Evolutionary conservation across 805 yeast species (phyloP), one percentile per base, ranked within the genome.

Genomic region (Kurtzmaniella cleridarum): DNA sequence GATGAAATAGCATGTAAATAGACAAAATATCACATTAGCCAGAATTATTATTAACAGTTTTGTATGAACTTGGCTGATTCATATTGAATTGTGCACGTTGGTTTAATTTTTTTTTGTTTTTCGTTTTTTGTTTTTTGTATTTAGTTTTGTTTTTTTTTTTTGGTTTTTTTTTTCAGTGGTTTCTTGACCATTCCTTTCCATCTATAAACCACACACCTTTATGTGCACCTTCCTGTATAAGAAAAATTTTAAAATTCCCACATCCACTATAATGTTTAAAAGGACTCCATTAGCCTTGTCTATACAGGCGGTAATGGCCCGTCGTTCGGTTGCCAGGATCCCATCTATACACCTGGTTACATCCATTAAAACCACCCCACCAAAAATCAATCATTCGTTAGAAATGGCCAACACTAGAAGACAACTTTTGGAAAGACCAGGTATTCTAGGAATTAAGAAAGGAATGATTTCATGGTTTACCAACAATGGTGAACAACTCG

Each of bases 401-500:
- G 85, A 75, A 46, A 72, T 75, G 35, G 81, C 86, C 27, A 81
- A 87, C 54, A 64, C 69, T 37, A 76, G 97, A 60, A 84, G 81
- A 57, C 74, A 80, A 59, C 69, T 91, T 27, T 79, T 88, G 23
- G 59, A 63, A 32, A 79, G 98, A 62, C 81, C 95, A 6, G 98
- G 98, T 10, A 66, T 87, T 15, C 64, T 91, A 23, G 95, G 95
- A 1, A 67, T 79, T 46, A 93, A 93, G 58, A 71, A 83, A 42
- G 98, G 97, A 13, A 91, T 91, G 96, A 79, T 89, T 36, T 79
- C 93, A 12, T 85, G 79, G 75, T 91, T 75, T 54, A 81, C 81
- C 45, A 73, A 75, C 23, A 71, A 71, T 11, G 98, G 96, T 20
- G 70, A 68, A 38, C 79, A 79, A 45, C 60, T 73, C 39, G 90